Conservation (phyloP, 2,329 filamentous ascomycete genomes). For the Fusarium sp. region DNA sequence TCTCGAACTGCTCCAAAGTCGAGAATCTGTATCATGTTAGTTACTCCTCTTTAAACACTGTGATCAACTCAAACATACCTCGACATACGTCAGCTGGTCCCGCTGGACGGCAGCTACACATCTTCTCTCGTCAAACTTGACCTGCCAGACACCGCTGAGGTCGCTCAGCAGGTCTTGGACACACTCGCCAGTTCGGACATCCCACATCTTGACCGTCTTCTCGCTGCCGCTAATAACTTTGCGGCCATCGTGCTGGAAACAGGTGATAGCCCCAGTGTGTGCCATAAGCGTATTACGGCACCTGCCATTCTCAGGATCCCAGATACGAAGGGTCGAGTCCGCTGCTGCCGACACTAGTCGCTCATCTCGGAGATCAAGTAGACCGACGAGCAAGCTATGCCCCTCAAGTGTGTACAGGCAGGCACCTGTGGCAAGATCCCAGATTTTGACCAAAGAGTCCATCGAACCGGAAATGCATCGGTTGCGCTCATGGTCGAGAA, state of each 20-base stretch:
- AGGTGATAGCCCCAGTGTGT: constrained; percentile 96
- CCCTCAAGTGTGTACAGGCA: constrained; percentile 91
- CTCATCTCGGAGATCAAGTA: constrained; percentile 88
- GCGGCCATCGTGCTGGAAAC: constrained; percentile 95
- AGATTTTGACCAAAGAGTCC: constrained; percentile 98
- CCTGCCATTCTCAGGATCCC: constrained; percentile 91
- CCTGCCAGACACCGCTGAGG: constrained; percentile 97
- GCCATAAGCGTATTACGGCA: constrained; percentile 91
- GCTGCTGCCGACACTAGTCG: constrained; percentile 93
- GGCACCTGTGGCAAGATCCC: constrained; percentile 86
- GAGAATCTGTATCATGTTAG: constrained; percentile 71
- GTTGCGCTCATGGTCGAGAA: constrained; percentile 88
- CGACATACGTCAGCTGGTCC: constrained; percentile 90
- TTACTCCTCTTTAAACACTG: constrained; percentile 24
- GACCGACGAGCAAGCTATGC: constrained; percentile 87
- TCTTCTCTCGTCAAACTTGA: constrained; percentile 93
- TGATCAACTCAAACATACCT: too few species aligned
- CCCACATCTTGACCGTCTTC: constrained; percentile 98
- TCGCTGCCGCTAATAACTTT: constrained; percentile 98
- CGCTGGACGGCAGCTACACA: constrained; percentile 97
- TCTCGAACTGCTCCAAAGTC: constrained; percentile 96
- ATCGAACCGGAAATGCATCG: constrained; percentile 98
- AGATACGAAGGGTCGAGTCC: constrained; percentile 93
- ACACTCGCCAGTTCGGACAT: constrained; percentile 89
- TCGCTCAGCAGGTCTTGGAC: constrained; percentile 92